Base-by-base conservation (phyloP, 495 filamentous ascomycete species). In the Penicillium antarcticum region DNA sequence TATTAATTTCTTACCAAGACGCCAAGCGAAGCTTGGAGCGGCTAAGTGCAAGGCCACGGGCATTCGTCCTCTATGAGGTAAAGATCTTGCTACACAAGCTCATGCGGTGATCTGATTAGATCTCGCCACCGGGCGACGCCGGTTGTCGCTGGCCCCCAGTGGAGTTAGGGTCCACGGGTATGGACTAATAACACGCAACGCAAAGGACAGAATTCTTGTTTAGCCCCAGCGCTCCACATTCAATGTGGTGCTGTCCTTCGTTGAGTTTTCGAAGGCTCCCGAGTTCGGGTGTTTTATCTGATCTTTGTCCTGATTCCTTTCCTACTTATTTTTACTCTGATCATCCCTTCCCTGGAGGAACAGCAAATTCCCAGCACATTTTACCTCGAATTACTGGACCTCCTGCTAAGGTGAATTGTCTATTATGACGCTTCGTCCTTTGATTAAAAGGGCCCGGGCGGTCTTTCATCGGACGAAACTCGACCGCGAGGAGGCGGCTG, bases 91-190 rank as follows among this genome's bases (percentile, higher is more conserved):
- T 33, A 35, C 29, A 45, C 19, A 44, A 37, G 39, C 34, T 39
- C 38, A 48, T 44, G 21, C 14, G 36, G 32, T 12, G 45, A 54
- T 54, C 52, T 54, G 52, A 54, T 54, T 54, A 54, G 52, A 54
- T 49, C 52, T 47, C 35, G 9, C 26, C 35, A 14, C 39, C 44
- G n/a, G 26, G 29, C 23, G 51, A 46, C 16, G 36, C 44, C 37
- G 42, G 34, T 37, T 35, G 26, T 53, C 23, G 2, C 21, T 35
- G 44, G 8, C 19, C 12, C 14, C 29, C 14, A 6, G 51, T 53
- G 51, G 51, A 42, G 26, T 18, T 8, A 34, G 13, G 47, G 37
- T 13, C 45, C 35, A 48, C 47, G 18, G 26, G 6, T 1, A 7
- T 4, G 12, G 12, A 7, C 17, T n/a, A 41, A 33, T 35, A 49